Evolutionary conservation across 2,329 filamentous ascomycete genomes (phyloP), one percentile per base, ranked within the genome.

Genomic region (Teratosphaeria gauchensis): DNA sequence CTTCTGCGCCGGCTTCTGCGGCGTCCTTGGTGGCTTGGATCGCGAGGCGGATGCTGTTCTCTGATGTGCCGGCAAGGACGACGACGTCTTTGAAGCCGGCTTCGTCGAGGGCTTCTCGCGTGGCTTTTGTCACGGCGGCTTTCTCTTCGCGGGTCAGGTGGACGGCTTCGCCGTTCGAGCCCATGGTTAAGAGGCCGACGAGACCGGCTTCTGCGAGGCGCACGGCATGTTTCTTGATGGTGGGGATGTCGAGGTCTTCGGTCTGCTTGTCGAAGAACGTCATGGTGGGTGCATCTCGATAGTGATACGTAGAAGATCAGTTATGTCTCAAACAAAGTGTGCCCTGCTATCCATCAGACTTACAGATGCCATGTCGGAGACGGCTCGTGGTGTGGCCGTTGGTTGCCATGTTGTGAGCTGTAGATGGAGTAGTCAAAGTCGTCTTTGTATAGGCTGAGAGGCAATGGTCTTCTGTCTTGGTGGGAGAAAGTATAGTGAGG

Each of bases 121-220:
- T 92, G 56, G 90, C 88, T 69, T 79, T 79, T 19, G 88, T 92
- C 63, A 94, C 86, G 33, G 83, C 82, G 54, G 84, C 73, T 73
- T 91, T 91, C 75, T 95, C 90, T 62, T 86, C 83, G 52, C 84
- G 83, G 57, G 87, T 89, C 68, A 92, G 86, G 77, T 95, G 90
- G 58, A 90, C 87, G 28, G 90, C 90, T 77, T 95, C 90, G 61
- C 90, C 90, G 75, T 95, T 95, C 65, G 90, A 95, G 62, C 91
- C 90, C 87, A 94, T 90, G 65, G 87, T 87, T 51, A 94, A 88
- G 30, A 95, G 81, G 38, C 90, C 90, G 54, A 86, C 88, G 11
- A 95, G 83, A 8, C 91, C 91, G 59, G 84, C 88, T 71, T 85
- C 79, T 46, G 86, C 87, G 54, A 95, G 84, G 54, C 90, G 86